These are phyloP conservation scores for Pyracantha coccinea DNA, from an alignment of 331 rosid species.

Conservation along the genomic window DNA sequence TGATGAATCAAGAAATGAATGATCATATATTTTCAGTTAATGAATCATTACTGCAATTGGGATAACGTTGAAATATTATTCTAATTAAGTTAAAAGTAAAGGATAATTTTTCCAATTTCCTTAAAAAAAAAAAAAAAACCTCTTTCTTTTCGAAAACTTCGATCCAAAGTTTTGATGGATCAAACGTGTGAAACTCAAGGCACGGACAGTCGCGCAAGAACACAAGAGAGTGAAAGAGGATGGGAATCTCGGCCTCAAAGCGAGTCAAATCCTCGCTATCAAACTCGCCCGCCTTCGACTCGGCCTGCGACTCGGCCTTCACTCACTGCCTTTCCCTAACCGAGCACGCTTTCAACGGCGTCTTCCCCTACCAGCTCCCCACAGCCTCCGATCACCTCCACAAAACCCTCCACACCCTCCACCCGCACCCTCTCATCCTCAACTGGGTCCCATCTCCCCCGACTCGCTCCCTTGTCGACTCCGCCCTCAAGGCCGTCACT, in stretches of 20 bases:
- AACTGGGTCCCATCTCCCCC: slow-evolving; percentile 64
- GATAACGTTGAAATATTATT: no score
- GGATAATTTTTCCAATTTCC: rapidly evolving
- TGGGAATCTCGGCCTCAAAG: slow-evolving; percentile 63
- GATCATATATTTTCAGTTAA: rapidly evolving
- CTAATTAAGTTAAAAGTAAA: rapidly evolving
- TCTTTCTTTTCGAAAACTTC: no score
- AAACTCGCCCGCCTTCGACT: slow-evolving; percentile 45
- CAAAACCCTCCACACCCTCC: slow-evolving; percentile 25
- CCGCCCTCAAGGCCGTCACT: slow-evolving; percentile 40
- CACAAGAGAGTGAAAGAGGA: not conserved
- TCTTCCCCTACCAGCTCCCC: slow-evolving; percentile 67
- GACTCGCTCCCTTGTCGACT: slow-evolving; percentile 46
- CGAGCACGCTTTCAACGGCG: slow-evolving; percentile 52
- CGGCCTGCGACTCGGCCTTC: slow-evolving; percentile 57
- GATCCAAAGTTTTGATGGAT: no score
- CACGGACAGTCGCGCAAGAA: not conserved
- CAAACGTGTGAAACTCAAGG: not conserved
- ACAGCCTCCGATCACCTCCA: slow-evolving; percentile 60
- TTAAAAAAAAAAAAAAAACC: no score
- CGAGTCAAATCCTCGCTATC: slow-evolving; percentile 39
- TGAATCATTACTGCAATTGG: no score
- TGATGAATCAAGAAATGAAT: rapidly evolving
- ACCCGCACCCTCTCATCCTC: slow-evolving; percentile 36
- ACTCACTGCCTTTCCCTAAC: slow-evolving; percentile 56